Evolutionary conservation across 2,329 filamentous ascomycete species (phyloP).

Genomic region (Nannizziopsis arthrosporioides): DNA sequence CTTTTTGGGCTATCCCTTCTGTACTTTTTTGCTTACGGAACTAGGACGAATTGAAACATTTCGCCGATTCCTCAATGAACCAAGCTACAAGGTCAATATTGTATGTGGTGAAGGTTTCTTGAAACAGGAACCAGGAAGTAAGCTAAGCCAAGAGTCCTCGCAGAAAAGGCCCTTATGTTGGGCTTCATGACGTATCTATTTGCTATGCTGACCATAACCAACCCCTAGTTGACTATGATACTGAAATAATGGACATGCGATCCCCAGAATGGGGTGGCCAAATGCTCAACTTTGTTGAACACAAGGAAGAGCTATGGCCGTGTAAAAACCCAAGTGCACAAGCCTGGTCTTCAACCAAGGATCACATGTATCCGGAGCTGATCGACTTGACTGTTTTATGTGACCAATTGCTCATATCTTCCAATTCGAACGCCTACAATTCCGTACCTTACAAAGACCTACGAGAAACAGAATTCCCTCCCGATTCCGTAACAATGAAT

Average conservation of each 20-base stretch:
- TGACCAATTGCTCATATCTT: neutral
- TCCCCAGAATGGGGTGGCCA: conserved; percentile 4
- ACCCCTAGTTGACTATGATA: neutral
- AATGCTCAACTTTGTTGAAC: neutral
- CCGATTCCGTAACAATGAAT: neutral
- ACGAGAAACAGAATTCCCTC: neutral
- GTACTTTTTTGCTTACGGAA: too few relatives aligned
- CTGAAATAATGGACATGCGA: conserved; percentile 1
- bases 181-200: neutral
- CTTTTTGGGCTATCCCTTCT: neutral
- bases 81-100: conserved; percentile 4
- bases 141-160: neutral
- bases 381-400: conserved; percentile 5
- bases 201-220: neutral
- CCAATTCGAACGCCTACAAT: conserved; percentile 2
- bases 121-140: neutral
- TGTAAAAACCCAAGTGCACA: neutral
- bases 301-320: neutral
- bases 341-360: conserved; percentile 7
- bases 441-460: neutral
- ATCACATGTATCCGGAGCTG: neutral
- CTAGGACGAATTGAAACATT: conserved; percentile 1
- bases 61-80: neutral
- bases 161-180: neutral
- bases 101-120: conserved; percentile 6